A percentile compares a stretch with the other conserved stretches of the same genome.
These are phyloP conservation scores for Sedum album DNA, from an alignment of 164 flowering plant genomes.

Conservation along the genomic window DNA sequence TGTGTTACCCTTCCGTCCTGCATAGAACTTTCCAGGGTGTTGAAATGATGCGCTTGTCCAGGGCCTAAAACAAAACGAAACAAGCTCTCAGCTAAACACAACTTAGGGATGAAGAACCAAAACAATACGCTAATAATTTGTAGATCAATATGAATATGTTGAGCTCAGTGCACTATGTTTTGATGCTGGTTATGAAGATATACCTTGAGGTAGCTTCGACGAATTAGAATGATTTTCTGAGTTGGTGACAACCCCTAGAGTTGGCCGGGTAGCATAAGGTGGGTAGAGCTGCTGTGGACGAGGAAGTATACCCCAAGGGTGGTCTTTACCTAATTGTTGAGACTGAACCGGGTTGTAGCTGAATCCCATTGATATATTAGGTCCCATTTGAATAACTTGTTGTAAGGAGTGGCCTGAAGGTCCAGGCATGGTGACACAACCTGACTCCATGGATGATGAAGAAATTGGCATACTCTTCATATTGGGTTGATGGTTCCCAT, in stretches of 20 bases:
- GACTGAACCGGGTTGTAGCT: constrained; percentile 68
- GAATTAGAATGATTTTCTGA: constrained; percentile 29
- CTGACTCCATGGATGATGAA: not conserved
- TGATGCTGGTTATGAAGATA: constrained; percentile 13
- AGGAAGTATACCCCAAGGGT: constrained; percentile 37
- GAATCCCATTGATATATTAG: constrained; percentile 38
- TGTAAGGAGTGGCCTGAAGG: constrained; percentile 28
- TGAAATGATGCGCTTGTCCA: constrained; percentile 15
- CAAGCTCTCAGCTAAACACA: not conserved
- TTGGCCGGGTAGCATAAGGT: constrained; percentile 33
- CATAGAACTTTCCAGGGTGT: constrained; percentile 26
- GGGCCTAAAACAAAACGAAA: constrained; percentile 16
- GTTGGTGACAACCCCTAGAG: constrained; percentile 16
- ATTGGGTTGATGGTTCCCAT: constrained; percentile 23
- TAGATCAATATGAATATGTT: not conserved
- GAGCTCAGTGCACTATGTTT: constrained; percentile 15
- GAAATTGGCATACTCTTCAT: not conserved
- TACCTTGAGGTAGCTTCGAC: constrained; percentile 29
- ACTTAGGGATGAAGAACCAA: not conserved
- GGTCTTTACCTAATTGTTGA: constrained; percentile 55
- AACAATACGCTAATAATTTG: not conserved
- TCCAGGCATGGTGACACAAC: constrained; percentile 17
- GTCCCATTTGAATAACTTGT: constrained; percentile 35
- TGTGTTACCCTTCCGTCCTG: constrained; percentile 31
- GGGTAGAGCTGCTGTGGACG: constrained; percentile 44